These are phyloP conservation scores for Psidium guajava DNA, from an alignment of 345 rosid species.

Conservation along the genomic window DNA sequence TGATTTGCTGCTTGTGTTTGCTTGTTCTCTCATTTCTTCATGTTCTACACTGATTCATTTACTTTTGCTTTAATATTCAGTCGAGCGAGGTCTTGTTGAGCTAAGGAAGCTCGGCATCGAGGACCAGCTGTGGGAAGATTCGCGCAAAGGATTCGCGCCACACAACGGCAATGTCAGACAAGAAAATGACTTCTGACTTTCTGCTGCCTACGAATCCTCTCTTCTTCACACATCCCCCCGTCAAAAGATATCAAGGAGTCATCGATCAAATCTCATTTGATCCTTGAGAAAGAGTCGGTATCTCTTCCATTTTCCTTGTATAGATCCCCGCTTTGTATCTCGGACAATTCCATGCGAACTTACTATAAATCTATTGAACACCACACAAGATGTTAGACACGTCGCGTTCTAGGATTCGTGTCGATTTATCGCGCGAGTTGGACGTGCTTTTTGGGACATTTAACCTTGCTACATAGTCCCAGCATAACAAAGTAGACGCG, in stretches of 20 bases:
- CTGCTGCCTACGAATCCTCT: neutral
- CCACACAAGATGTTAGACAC: neutral
- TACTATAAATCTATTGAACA: neutral
- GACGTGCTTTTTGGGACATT: neutral
- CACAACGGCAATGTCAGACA: slow-evolving; percentile 18
- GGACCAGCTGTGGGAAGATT: slow-evolving; percentile 61
- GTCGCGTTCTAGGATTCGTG: no score
- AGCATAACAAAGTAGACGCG: neutral
- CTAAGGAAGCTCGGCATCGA: slow-evolving; percentile 68
- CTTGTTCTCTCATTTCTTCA: neutral
- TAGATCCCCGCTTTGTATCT: neutral
- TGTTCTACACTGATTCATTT: neutral
- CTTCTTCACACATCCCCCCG: neutral
- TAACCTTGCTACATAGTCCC: neutral
- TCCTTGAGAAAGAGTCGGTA: neutral
- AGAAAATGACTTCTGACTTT: slow-evolving; percentile 22
- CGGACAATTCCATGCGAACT: neutral
- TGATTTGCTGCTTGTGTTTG: neutral
- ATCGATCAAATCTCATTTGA: neutral
- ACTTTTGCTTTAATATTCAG: slow-evolving; percentile 16
- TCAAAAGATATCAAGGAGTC: neutral
- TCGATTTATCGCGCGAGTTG: neutral
- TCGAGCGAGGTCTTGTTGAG: slow-evolving; percentile 74
- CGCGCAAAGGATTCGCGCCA: slow-evolving; percentile 39
- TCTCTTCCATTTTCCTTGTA: neutral